Percentiles rank a stretch among this genome's conserved stretches.
Evolutionary conservation across 2,329 filamentous ascomycete species (phyloP).

Genomic region (Epichloe typhina): DNA sequence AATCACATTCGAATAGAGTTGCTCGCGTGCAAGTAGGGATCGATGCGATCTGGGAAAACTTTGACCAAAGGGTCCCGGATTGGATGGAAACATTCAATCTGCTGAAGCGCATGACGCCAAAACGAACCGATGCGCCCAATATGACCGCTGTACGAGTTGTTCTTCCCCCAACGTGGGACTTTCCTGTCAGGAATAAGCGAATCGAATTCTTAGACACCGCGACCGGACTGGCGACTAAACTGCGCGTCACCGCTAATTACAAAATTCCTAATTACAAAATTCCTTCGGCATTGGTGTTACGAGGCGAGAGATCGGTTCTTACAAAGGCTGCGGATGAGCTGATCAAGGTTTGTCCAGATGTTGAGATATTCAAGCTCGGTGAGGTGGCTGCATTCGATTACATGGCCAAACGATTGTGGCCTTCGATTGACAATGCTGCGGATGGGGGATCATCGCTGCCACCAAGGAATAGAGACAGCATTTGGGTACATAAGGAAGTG

Average conservation of each 20-base stretch:
- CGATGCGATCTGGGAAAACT: conserved; percentile 19
- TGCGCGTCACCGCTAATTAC: conserved; percentile 22
- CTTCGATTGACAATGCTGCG: conserved; percentile 16
- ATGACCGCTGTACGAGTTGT: conserved; percentile 25
- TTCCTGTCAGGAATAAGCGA: conserved; percentile 21
- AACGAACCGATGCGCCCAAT: conserved; percentile 16
- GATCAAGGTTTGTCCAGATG: conserved; percentile 16
- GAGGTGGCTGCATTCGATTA: conserved; percentile 22
- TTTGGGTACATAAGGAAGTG: conserved; percentile 24
- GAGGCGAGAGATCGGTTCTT: conserved; percentile 18
- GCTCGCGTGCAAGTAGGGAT: conserved; percentile 24
- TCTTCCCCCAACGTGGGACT: conserved; percentile 20
- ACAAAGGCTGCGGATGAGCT: conserved; percentile 23
- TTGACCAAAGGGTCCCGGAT: conserved; percentile 17
- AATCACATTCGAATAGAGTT: conserved; percentile 10
- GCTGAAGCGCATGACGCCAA: conserved; percentile 24
- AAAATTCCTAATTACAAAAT: conserved; percentile 17
- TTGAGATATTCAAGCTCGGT: conserved; percentile 24
- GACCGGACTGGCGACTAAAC: conserved; percentile 19
- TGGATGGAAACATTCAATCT: conserved; percentile 28
- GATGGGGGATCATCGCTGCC: conserved; percentile 15
- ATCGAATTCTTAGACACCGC: conserved; percentile 21
- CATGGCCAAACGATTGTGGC: conserved; percentile 23
- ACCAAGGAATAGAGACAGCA: conserved; percentile 11
- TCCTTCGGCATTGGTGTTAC: conserved; percentile 19